A percentile compares a stretch with the other conserved stretches of the same genome.
Evolutionary conservation across 2,329 filamentous ascomycete genomes (phyloP).

Genomic region (Fusarium sterilihyphosum): DNA sequence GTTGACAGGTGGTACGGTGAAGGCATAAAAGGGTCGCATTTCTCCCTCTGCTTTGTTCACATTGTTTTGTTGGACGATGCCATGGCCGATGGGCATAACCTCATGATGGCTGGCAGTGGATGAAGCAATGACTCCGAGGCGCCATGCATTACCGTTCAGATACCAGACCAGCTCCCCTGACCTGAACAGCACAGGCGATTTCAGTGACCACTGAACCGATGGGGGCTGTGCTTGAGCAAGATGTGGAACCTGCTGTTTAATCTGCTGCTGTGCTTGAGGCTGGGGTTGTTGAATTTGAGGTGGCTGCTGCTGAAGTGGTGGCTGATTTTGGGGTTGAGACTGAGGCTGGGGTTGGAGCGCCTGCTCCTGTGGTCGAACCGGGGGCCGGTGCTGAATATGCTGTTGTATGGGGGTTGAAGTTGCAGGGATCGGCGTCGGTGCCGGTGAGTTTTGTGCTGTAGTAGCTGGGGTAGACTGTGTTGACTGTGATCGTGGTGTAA

Average conservation of each 20-base stretch:
- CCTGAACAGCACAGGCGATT: constrained; percentile 54
- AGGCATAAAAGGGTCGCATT: constrained; percentile 62
- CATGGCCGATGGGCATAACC: constrained; percentile 55
- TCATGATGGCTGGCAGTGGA: constrained; percentile 47
- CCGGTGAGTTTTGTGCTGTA: constrained; percentile 33
- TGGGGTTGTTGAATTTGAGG: constrained; percentile 15
- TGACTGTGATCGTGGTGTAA: constrained; percentile 45
- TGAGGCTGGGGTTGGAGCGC: constrained; percentile 14
- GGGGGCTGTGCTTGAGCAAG: constrained; percentile 33
- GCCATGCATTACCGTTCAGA: constrained; percentile 58
- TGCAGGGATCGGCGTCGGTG: constrained; percentile 20
- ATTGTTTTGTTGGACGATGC: constrained; percentile 50
- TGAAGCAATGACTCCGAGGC: constrained; percentile 56
- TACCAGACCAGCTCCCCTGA: constrained; percentile 63
- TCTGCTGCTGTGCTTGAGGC: constrained; percentile 24
- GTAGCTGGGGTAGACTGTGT: constrained; percentile 26
- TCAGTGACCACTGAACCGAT: constrained; percentile 46
- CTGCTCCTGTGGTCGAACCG: constrained; percentile 20
- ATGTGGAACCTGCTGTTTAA: constrained; percentile 35
- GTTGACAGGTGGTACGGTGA: constrained; percentile 58
- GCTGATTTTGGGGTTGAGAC: constrained; percentile 21
- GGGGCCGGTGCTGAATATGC: constrained; percentile 16
- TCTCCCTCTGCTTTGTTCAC: constrained; percentile 53
- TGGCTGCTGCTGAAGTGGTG: constrained; percentile 2
- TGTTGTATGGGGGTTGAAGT: constrained; percentile 20